Evolutionary conservation across 1,284 basidiomycete genomes (phyloP).

Genomic region (Leccinum pachyderme): DNA sequence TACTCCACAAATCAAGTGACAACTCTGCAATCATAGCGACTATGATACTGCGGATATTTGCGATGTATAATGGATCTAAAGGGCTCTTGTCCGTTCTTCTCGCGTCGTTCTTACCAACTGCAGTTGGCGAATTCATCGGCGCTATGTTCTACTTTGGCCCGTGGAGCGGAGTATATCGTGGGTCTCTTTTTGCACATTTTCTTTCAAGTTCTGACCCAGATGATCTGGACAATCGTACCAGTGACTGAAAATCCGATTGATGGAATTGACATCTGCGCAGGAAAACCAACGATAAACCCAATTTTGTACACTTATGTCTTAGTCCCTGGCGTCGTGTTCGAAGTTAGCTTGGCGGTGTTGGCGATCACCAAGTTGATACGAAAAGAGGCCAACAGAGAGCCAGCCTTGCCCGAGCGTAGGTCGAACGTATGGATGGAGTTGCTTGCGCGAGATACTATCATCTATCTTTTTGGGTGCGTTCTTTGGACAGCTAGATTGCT

Average conservation of each 20-base stretch:
- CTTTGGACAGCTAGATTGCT: not conserved
- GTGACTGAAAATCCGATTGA: not conserved
- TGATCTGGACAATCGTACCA: not conserved
- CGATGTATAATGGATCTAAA: constrained; percentile 12
- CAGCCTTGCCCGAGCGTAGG: not conserved
- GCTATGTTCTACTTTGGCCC: constrained; percentile 3
- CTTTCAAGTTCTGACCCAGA: not conserved
- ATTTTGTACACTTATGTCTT: not conserved
- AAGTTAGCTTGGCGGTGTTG: constrained; percentile 2
- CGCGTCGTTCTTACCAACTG: constrained; percentile 2
- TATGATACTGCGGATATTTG: constrained; percentile 10
- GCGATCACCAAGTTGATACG: constrained; percentile 1
- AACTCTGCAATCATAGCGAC: not conserved
- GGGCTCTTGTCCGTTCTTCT: constrained; percentile 3
- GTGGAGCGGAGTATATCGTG: constrained; percentile 1
- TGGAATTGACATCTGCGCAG: not conserved
- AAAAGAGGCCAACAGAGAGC: not conserved
- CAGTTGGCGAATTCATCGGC: not conserved
- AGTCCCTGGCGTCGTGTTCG: constrained; percentile 5
- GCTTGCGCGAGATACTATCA: constrained; percentile 6
- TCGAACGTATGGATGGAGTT: constrained; percentile 1
- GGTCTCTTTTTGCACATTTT: not conserved
- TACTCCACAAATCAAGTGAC: not conserved
- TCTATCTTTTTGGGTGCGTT: constrained; percentile 9
- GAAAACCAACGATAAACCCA: not conserved